Base-by-base conservation (phyloP, 179 eudicot species). In the Pouteria campechiana region DNA sequence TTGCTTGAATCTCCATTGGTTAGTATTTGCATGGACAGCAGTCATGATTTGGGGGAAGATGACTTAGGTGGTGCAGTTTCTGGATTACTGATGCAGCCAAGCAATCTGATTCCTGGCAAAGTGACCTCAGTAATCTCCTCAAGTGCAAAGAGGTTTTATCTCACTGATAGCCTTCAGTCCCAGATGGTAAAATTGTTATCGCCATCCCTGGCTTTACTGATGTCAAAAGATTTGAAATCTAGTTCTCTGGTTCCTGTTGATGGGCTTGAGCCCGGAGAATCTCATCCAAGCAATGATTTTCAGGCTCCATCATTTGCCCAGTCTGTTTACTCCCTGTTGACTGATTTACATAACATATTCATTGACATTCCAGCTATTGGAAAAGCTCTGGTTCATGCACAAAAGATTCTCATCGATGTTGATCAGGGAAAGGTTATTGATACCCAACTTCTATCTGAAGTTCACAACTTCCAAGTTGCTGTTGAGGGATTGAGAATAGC, bases 401-500 rank as follows among this genome's bases (percentile, higher is more conserved):
- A 87, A 49, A 83, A 68, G 66, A 64, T 87, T 93, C 72, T 92
- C 51, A 36, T 54, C 62, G 82, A 87, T 47, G 83, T 92, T 9
- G 70, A 64, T 54, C 72, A 53, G 35, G 96, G 96, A 35, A 66
- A 69, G 45, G 44, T 2, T 33, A 67, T 92, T 17, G 68, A 80
- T 50, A 41, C 54, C 15, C 61, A 72, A 24, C 27, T 61, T 22
- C 52, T 92, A 32, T 69, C 88, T 32, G 96, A 92, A 54, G 79
- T 87, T 38, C 72, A 75, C 62, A 59, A 76, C 46, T 92, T 88
- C 51, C 72, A 67, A 46, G 74, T 92, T 39, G 96, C 99, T 13
- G 92, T 82, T 43, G 99, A 92, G 68, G 94, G 88, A 17, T 50
- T 92, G 58, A 73, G 99, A 51, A 73, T 92, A 44, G 94, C 88